Evolutionary conservation across 108 stramenopile genomes (phyloP), one percentile per base, ranked within the genome.

Genomic region (Discostella stelligeroides): DNA sequence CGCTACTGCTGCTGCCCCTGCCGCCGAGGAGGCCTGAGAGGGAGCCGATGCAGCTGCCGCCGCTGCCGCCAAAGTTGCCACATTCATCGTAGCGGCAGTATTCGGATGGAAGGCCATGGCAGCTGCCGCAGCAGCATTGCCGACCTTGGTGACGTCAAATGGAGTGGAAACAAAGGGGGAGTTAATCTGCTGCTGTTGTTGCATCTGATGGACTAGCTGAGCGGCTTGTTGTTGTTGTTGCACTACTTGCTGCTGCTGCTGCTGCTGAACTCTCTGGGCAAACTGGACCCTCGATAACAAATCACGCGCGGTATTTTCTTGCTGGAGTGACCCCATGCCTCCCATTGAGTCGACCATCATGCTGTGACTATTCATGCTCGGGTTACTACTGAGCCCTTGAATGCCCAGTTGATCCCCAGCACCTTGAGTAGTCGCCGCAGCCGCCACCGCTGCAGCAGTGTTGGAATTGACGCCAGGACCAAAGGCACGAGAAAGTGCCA

Each of bases 401-500:
- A 34, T 34, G 34, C 34, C 34, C 6, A 5, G 34, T 34, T 34
- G 34, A 5, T 34, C 34, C 3, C 34, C 34, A 34, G 34, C 34
- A 34, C 34, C 34, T 8, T 47, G 46, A 8, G 15, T 15, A 8
- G 3, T 47, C 46, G 17, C 46, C 17, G 17, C 46, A 18, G 46
- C 46, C 9, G 46, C 15, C 3, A 9, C 2, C 4, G n/a, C 0
- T 25, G 28, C 10, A 39, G 23, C 20, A 57, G 7, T 23, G 48
- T 49, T 49, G 17, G 48, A 2, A 18, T 49, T 47, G 43, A 48
- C 28, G 45, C 41, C 45, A n/a, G n/a, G n/a, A n/a, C 75, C 68
- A 63, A 73, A 73, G 20, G 64, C 73, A 49, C 73, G 63, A 15
- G 63, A 49, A 6, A 73, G 47, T 17, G 73, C 73, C 37, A 63